phyloP scores from a whole-genome alignment of 2,329 filamentous ascomycete species.

The Fusarium chaquense region DNA sequence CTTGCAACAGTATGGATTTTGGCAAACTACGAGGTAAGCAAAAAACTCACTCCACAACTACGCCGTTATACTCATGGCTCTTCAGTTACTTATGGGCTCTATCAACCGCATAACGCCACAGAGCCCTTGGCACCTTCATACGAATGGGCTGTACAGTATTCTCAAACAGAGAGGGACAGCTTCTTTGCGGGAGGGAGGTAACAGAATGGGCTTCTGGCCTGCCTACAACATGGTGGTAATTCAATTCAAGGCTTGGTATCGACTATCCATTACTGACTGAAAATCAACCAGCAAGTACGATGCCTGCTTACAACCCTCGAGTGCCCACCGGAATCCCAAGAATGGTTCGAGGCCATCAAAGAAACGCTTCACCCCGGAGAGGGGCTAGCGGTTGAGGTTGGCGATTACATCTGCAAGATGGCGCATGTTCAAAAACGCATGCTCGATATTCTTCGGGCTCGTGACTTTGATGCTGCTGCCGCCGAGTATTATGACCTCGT shows the following conservation, averaged over 20 bases:
- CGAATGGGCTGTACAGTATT: conserved; percentile 53
- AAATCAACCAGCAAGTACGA: conserved; percentile 53
- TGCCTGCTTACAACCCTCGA: conserved; percentile 50
- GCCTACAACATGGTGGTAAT: conserved; percentile 55
- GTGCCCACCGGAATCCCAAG: conserved; percentile 53
- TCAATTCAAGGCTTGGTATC: neutral
- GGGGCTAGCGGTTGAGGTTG: conserved; percentile 46
- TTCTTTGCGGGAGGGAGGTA: conserved; percentile 41
- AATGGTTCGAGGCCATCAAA: conserved; percentile 53
- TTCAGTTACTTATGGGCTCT: conserved; percentile 55
- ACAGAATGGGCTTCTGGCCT: conserved; percentile 54
- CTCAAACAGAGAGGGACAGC: conserved; percentile 51
- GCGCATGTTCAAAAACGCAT: conserved; percentile 48
- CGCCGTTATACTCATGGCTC: conserved; percentile 16
- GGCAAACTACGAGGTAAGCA: conserved; percentile 55
- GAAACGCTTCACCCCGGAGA: conserved; percentile 45
- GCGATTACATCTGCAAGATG: conserved; percentile 47
- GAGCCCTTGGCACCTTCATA: conserved; percentile 56
- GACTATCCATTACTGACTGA: conserved; percentile 24
- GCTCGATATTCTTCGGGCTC: conserved; percentile 42
- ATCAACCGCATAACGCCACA: conserved; percentile 43
- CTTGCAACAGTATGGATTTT: conserved; percentile 57
- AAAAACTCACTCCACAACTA: neutral
- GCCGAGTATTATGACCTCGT: conserved; percentile 47
- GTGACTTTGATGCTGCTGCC: conserved; percentile 49